phyloP scores from a whole-genome alignment of 164 flowering plant species.

The Tetracentron sinense region DNA sequence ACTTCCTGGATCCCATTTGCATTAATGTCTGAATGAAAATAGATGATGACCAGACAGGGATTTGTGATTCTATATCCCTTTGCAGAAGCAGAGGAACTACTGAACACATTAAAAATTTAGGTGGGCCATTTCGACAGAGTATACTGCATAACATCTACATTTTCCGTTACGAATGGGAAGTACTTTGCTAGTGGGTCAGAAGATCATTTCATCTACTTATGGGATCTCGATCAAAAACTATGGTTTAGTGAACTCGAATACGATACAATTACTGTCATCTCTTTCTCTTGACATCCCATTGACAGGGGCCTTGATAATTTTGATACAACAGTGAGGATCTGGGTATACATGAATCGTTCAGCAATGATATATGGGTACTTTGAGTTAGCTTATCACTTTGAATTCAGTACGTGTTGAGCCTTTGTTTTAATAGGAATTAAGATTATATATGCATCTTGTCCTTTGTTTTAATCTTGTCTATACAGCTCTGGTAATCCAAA shows the following conservation, averaged over 20 bases:
- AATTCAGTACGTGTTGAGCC: too few species aligned
- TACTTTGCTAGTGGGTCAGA: slow-evolving; percentile 96
- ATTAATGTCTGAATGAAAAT: too few species aligned
- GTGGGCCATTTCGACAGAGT: slow-evolving; percentile 67
- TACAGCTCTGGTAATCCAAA: too few species aligned
- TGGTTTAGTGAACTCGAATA: slow-evolving; percentile 87
- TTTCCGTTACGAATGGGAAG: slow-evolving; percentile 85
- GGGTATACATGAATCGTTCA: slow-evolving; percentile 47
- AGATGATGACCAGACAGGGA: too few species aligned
- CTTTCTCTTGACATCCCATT: slow-evolving; percentile 77
- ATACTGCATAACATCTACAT: slow-evolving; percentile 75
- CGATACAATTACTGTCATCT: slow-evolving; percentile 76
- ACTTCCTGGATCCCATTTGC: too few species aligned
- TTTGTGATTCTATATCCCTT: neutral
- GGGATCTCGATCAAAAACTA: slow-evolving; percentile 84
- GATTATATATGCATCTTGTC: too few species aligned
- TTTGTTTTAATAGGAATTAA: too few species aligned
- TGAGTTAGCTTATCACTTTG: neutral
- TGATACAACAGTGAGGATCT: slow-evolving; percentile 77
- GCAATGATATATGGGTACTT: neutral
- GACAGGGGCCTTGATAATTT: slow-evolving; percentile 61
- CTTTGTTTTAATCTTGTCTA: too few species aligned
- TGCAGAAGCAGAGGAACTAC: slow-evolving; percentile 77
- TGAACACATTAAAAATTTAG: slow-evolving; percentile 57
- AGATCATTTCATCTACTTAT: slow-evolving; percentile 74